These are phyloP conservation scores for Rhizomucor pusillus DNA, from an alignment of 371 early-diverging fungal species.

Conservation along the genomic window DNA sequence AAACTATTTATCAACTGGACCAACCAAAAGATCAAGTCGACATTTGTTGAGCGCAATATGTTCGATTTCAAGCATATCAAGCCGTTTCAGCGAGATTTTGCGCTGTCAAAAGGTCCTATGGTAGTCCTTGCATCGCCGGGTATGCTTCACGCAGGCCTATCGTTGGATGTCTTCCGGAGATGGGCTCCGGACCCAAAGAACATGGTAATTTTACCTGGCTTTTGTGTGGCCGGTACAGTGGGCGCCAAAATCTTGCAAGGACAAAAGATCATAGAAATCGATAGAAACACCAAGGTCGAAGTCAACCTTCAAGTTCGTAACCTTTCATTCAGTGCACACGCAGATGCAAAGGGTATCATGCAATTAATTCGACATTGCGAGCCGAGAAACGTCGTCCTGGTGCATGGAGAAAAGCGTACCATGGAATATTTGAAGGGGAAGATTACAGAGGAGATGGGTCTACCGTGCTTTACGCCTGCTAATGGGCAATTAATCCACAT, in stretches of 20 bases:
- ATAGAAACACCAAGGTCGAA: slow-evolving; percentile 68
- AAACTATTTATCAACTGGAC: slow-evolving; percentile 95
- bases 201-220: slow-evolving; percentile 92
- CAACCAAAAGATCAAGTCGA: slow-evolving; percentile 88
- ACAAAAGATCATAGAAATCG: slow-evolving; percentile 79
- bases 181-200: slow-evolving; percentile 90
- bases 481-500: slow-evolving; percentile 79
- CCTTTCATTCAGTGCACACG: slow-evolving; percentile 98
- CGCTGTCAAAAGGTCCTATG: slow-evolving; percentile 80
- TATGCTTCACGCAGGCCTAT: slow-evolving; percentile 86
- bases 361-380: slow-evolving; percentile 92
- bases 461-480: slow-evolving; percentile 87
- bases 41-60: slow-evolving; percentile 82
- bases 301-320: slow-evolving; percentile 95
- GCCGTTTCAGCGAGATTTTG: slow-evolving; percentile 70
- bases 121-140: slow-evolving; percentile 97
- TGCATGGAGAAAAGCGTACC: slow-evolving; percentile 95
- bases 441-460: slow-evolving; percentile 80
- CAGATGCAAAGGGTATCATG: slow-evolving; percentile 98
- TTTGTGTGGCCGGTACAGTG: slow-evolving; percentile 93
- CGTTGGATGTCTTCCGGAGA: slow-evolving; percentile 83
- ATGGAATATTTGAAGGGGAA: slow-evolving; percentile 88
- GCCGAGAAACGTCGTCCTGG: slow-evolving; percentile 96
- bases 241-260: slow-evolving; percentile 95
- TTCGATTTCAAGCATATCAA: slow-evolving; percentile 96